Base-by-base conservation (phyloP, 176 grass and related monocot species). In the Ensete glaucum region DNA sequence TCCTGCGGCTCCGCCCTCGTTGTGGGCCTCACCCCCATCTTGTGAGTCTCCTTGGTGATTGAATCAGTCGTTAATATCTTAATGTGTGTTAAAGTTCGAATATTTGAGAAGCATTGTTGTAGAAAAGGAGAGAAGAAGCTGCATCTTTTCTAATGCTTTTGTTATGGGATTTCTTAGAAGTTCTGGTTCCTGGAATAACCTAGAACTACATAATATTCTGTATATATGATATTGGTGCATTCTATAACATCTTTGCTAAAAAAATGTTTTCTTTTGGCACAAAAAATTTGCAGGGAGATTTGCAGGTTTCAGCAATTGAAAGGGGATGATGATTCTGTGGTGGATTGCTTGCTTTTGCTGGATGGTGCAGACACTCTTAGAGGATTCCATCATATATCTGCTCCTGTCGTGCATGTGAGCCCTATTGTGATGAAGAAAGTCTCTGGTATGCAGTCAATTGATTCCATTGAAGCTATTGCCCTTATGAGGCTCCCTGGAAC, bases 401-500 rank as follows among this genome's bases (percentile, higher is more conserved):
- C 53, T 76, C 52, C 71, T 16, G 78, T 91, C 23, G 82, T 98
- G 73, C 17, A 84, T 76, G 81, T 89, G 24, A 89, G 82, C 43
- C 64, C 82, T 60, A 55, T 75, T 64, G 84, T 97, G 54, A 90
- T 97, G 90, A 93, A 93, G 86, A 98, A 89, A 56, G 80, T 93
- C 9, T 93, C 94, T 62, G 94, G 90, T 16, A 93, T 98, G 88
- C 90, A 82, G 12, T 91, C 94, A 1, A 72, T 90, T 68, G 88
- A 93, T 72, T 97, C 90, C 9, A 90, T 83, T 1, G 80, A 97
- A 77, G 88, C 88, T 13, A 85, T 91, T 89, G 94, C 94, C 50
- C 52, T 97, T 77, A 89, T 91, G 80, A 85, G 91, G 77, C 86
- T 90, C 81, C 94, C 94, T 13, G 87, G 34, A 52, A 81, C 72